phyloP scores from a whole-genome alignment of 1,139 yeast genomes.

The Suhomyces terraborum region DNA sequence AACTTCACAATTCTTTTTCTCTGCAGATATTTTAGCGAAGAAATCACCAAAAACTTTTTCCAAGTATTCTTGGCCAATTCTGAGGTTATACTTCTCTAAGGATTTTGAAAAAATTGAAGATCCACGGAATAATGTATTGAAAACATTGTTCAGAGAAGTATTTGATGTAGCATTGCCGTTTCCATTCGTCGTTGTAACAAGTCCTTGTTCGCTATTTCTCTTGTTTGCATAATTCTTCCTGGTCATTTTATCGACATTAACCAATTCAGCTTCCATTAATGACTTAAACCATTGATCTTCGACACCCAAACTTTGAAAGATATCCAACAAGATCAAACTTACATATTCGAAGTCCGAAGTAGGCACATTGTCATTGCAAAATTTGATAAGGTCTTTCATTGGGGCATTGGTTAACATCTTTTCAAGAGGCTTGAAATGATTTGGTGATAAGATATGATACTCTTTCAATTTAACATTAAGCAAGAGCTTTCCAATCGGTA shows the following conservation, averaged over 20 bases:
- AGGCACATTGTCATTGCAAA: constrained; percentile 44
- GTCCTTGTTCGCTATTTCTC: constrained; percentile 19
- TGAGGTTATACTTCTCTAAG: constrained; percentile 70
- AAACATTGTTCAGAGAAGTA: constrained; percentile 45
- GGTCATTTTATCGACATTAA: constrained; percentile 48
- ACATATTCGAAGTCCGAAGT: constrained; percentile 55
- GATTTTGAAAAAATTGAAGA: constrained; percentile 80
- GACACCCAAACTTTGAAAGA: constrained; percentile 62
- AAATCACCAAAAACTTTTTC: constrained; percentile 72
- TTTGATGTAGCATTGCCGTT: constrained; percentile 1
- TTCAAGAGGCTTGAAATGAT: constrained; percentile 61
- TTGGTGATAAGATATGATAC: constrained; percentile 60
- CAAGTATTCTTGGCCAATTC: constrained; percentile 79
- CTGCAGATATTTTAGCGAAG: constrained; percentile 54
- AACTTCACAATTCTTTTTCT: constrained; percentile 65
- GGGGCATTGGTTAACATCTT: constrained; percentile 55
- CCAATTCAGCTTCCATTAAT: constrained; percentile 65
- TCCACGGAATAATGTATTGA: constrained; percentile 82
- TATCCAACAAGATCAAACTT: constrained; percentile 59
- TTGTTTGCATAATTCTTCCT: constrained; percentile 39
- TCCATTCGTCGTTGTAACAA: not conserved
- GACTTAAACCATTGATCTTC: constrained; percentile 72
- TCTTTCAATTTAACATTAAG: constrained; percentile 56
- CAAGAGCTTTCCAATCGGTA: constrained; percentile 60
- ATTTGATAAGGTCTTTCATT: constrained; percentile 51